Percentiles rank a stretch among this genome's conserved stretches.
These are phyloP conservation scores for Backusella macrospora DNA, from an alignment of 192 early-diverging fungal species.

Conservation along the genomic window DNA sequence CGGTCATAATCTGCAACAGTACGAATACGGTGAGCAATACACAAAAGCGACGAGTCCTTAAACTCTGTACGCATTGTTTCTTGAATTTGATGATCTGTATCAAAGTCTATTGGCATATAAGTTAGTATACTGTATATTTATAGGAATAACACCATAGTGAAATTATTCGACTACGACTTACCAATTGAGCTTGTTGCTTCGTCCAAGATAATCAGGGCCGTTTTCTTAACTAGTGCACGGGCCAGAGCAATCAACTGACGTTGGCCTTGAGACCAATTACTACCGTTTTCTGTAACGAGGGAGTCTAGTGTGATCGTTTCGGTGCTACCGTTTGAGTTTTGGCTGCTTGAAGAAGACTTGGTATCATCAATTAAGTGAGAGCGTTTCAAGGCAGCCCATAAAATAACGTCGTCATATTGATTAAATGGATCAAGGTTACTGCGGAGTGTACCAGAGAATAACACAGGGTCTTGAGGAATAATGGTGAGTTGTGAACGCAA, in stretches of 20 bases:
- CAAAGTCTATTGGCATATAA: conserved; percentile 56
- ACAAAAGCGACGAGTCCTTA: conserved; percentile 72
- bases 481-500: conserved; percentile 79
- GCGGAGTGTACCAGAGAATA: conserved; percentile 78
- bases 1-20: conserved; percentile 86
- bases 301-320: conserved; percentile 65
- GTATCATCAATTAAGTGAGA: conserved; percentile 62
- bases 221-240: conserved; percentile 69
- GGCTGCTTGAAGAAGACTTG: not conserved
- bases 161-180: not conserved
- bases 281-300: conserved; percentile 77
- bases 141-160: not conserved
- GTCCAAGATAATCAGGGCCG: conserved; percentile 75
- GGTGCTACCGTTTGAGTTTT: conserved; percentile 18
- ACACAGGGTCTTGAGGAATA: conserved; percentile 89
- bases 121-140: no score
- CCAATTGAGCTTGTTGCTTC: conserved; percentile 92
- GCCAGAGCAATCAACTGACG: conserved; percentile 77
- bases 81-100: conserved; percentile 86
- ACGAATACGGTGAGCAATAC: conserved; percentile 87
- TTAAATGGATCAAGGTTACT: conserved; percentile 88
- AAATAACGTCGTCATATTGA: conserved; percentile 68
- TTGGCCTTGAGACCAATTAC: conserved; percentile 77
- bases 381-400: conserved; percentile 77
- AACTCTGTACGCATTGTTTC: conserved; percentile 75